Conservation (phyloP, 306 rosid species). For the Quercus agrifolia region DNA sequence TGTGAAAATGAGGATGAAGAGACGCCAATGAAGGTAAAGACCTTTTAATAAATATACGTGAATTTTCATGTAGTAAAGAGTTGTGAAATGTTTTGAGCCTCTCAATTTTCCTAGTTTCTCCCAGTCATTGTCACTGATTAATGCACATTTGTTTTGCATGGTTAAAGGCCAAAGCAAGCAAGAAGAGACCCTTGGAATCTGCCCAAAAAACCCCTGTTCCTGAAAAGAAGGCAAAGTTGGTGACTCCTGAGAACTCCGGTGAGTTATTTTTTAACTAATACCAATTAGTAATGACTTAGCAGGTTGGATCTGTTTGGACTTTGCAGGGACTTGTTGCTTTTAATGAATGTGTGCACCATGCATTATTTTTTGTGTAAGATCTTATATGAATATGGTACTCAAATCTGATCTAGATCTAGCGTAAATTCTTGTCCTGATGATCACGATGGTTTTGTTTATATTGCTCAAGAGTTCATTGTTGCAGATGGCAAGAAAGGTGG, state of each 20-base stretch:
- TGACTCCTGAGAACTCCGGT: conserved; percentile 65
- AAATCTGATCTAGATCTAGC: not conserved
- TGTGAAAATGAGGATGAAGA: conserved; percentile 44
- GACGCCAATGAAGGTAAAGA: conserved; percentile 49
- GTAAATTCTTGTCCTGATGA: not conserved
- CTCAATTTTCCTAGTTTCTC: not conserved
- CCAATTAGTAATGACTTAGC: not conserved
- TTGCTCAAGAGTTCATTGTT: not conserved
- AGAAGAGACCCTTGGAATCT: conserved; percentile 42
- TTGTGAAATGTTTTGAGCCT: too few relatives aligned
- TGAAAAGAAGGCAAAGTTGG: conserved; percentile 57
- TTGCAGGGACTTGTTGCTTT: not conserved
- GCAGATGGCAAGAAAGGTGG: conserved; percentile 43
- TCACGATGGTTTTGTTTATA: not conserved
- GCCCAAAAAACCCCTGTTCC: conserved; percentile 36
- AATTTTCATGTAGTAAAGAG: too few relatives aligned
- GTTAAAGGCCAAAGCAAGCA: conserved; percentile 43
- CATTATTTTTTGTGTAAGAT: not conserved
- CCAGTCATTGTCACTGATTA: not conserved
- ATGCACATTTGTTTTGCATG: not conserved
- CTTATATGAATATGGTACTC: not conserved
- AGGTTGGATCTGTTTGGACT: not conserved
- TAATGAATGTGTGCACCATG: not conserved
- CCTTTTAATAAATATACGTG: not conserved
- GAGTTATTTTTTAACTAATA: conserved; percentile 12